Percentiles rank a stretch among this genome's conserved stretches.
phyloP scores from a whole-genome alignment of 140 eudicot species.

The Ambrosia hybrid region DNA sequence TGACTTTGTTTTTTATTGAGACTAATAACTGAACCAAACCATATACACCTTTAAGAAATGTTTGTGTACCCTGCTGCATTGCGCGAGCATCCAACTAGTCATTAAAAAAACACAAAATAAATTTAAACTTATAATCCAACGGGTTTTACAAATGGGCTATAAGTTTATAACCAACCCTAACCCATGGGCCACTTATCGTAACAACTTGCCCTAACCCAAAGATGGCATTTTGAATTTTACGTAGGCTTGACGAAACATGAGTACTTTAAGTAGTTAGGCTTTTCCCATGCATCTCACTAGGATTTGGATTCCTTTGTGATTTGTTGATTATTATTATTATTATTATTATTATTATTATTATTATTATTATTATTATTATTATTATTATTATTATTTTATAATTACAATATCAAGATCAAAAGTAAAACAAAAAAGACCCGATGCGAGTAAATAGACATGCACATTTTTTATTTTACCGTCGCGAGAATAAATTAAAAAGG shows the following conservation, averaged over 20 bases:
- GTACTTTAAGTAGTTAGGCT: not conserved
- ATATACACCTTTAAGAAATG: no score
- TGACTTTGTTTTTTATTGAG: no score
- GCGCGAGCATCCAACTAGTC: no score
- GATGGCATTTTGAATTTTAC: not conserved
- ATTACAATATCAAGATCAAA: no score
- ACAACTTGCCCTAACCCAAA: not conserved
- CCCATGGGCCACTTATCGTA: not conserved
- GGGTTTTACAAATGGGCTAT: not conserved
- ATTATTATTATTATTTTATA: no score
- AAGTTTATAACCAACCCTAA: not conserved
- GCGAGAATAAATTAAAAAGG: not conserved
- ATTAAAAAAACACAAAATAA: no score
- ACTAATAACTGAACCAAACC: no score
- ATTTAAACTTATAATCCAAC: not conserved
- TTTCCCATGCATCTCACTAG: constrained; percentile 7
- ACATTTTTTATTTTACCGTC: not conserved
- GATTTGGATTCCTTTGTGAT: not conserved
- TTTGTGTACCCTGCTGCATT: no score
- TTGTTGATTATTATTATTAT: not conserved
- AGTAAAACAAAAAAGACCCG: no score
- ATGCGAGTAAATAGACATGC: not conserved
- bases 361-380: no score
- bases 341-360: no score
- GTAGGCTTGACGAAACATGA: not conserved